Evolutionary conservation across 1,139 yeast species (phyloP).

Genomic region (Sugiyamaella castrensis): DNA sequence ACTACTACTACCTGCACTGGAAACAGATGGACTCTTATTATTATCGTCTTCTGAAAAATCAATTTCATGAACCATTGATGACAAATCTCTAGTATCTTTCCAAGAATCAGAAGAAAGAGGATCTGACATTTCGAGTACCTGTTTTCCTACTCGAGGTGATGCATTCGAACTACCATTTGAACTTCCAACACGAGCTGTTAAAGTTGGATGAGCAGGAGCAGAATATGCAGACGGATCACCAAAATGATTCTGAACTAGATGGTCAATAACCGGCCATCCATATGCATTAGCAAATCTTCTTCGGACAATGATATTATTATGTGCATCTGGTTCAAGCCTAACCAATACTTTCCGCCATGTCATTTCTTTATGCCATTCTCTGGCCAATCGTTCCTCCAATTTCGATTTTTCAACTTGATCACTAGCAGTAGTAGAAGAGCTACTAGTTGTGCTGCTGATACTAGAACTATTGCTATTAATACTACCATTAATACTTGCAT

Average conservation of each 20-base stretch:
- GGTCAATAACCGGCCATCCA: constrained; percentile 94
- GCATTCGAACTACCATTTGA: not conserved
- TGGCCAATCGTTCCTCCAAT: constrained; percentile 80
- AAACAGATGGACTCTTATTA: not conserved
- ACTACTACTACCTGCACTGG: too few relatives aligned
- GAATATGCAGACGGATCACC: constrained; percentile 7
- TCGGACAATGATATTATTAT: constrained; percentile 86
- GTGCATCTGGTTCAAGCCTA: constrained; percentile 87
- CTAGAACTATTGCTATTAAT: constrained; percentile 11
- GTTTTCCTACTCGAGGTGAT: too few relatives aligned
- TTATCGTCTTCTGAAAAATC: constrained; percentile 11
- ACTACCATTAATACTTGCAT: constrained; percentile 16
- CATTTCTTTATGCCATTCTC: constrained; percentile 83
- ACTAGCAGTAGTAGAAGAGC: not conserved
- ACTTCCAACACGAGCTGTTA: not conserved
- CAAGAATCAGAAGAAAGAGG: not conserved
- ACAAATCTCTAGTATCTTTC: constrained; percentile 13
- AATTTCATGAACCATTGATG: constrained; percentile 17
- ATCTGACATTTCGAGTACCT: not conserved
- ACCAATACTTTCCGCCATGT: constrained; percentile 92
- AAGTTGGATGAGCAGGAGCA: constrained; percentile 10
- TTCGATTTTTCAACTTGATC: constrained; percentile 39
- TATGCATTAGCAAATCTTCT: constrained; percentile 89
- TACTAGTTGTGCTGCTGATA: not conserved
- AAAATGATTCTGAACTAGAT: constrained; percentile 68